phyloP scores from a whole-genome alignment of 768 basidiomycete genomes.

The Termitomyces heimii region DNA sequence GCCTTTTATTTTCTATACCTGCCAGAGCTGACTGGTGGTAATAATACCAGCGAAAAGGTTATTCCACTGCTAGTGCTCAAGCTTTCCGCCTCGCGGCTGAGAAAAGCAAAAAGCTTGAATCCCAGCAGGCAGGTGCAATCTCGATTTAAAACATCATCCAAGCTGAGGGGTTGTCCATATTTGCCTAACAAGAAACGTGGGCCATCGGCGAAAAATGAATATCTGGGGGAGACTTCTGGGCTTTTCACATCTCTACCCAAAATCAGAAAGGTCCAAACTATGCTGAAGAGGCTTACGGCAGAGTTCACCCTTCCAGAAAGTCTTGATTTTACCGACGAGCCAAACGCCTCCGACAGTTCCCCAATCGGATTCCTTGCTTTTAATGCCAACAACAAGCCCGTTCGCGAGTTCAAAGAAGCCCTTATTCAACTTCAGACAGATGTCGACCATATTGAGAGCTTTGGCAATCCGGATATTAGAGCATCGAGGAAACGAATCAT shows the following conservation, averaged over 20 bases:
- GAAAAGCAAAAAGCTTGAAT: neutral
- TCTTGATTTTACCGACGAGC: neutral
- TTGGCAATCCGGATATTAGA: neutral
- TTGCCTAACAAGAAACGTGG: neutral
- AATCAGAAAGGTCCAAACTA: neutral
- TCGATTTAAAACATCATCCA: neutral
- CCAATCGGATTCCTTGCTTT: neutral
- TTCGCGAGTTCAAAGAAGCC: neutral
- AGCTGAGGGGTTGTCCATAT: neutral
- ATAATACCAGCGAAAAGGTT: neutral
- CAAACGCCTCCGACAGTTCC: neutral
- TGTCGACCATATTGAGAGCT: neutral
- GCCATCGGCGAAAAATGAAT: neutral
- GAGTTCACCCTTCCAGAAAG: neutral
- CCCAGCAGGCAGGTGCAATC: neutral
- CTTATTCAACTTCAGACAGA: conserved; percentile 1
- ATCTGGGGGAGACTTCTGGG: neutral
- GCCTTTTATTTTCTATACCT: neutral
- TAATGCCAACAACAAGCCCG: neutral
- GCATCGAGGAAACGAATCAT: neutral
- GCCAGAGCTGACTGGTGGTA: neutral
- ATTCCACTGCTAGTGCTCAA: neutral
- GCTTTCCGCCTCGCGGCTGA: neutral
- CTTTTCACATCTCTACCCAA: neutral
- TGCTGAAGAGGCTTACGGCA: neutral